Conservation (phyloP, 495 filamentous ascomycete genomes). For the Podospora bellae-mahoneyi region DNA sequence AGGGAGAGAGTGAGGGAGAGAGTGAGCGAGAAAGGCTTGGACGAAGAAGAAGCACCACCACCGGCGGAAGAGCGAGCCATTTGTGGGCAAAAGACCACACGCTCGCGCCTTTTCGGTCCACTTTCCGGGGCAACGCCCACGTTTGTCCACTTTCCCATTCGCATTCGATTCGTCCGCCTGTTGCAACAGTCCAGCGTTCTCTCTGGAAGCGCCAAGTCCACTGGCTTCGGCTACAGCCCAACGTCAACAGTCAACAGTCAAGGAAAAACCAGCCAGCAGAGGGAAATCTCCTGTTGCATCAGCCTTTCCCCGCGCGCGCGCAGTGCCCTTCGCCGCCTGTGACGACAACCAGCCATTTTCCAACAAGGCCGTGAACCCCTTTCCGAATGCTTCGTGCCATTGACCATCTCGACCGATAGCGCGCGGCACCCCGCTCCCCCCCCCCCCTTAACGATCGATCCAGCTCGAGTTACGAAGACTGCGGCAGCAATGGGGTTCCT, state of each 20-base stretch:
- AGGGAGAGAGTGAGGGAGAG: background rate
- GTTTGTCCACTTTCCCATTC: constrained; percentile 7
- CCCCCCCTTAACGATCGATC: background rate
- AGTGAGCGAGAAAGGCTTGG: background rate
- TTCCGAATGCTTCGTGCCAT: background rate
- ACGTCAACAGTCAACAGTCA: background rate
- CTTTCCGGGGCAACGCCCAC: background rate
- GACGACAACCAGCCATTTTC: background rate
- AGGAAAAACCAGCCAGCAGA: background rate
- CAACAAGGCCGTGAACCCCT: background rate
- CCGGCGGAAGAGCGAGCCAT: background rate
- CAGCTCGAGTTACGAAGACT: background rate
- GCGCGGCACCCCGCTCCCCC: no score
- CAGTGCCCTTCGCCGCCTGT: background rate
- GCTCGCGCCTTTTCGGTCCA: background rate
- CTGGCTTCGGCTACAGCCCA: constrained; percentile 1
- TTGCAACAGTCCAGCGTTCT: background rate
- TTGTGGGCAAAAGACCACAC: background rate
- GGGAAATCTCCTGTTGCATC: background rate
- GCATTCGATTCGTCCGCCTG: constrained; percentile 11
- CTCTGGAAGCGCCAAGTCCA: constrained; percentile 7
- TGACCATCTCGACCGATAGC: background rate
- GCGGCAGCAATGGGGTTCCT: constrained; percentile 62
- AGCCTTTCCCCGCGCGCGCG: background rate
- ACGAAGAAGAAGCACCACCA: background rate